A percentile compares a stretch with the other conserved stretches of the same genome.
These are phyloP conservation scores for Brassica nigra DNA, from an alignment of 345 rosid genomes.

Conservation along the genomic window DNA sequence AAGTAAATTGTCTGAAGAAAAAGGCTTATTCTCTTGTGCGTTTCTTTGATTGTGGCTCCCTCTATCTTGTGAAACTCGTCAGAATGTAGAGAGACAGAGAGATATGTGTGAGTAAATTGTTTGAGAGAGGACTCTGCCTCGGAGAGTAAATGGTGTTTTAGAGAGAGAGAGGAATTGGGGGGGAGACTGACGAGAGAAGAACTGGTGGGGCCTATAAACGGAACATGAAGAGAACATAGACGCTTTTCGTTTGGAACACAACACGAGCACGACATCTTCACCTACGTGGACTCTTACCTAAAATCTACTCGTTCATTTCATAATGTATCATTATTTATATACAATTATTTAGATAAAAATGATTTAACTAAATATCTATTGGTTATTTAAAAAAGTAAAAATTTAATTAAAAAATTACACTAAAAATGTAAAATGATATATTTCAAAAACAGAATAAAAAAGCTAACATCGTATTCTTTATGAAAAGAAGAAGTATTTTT, in stretches of 20 bases:
- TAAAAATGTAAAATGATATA: too few species aligned
- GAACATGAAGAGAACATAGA: constrained; percentile 46
- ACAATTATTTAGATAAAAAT: too few species aligned
- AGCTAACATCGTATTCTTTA: too few species aligned
- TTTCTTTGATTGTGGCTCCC: constrained; percentile 1
- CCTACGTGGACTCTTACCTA: constrained; percentile 43
- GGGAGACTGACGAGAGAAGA: constrained; percentile 18
- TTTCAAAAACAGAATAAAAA: too few species aligned
- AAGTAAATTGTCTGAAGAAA: neutral
- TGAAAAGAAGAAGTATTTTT: too few species aligned
- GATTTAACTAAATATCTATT: too few species aligned
- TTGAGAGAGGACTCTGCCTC: neutral
- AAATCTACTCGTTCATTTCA: too few species aligned
- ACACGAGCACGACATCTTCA: constrained; percentile 43
- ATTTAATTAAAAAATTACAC: too few species aligned
- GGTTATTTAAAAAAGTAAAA: too few species aligned
- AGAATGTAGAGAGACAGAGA: constrained; percentile 20
- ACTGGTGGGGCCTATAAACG: constrained; percentile 32
- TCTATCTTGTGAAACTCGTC: constrained; percentile 19
- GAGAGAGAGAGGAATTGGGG: constrained; percentile 2
- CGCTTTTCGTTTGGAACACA: constrained; percentile 41
- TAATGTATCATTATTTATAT: too few species aligned
- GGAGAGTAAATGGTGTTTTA: neutral
- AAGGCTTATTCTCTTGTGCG: neutral
- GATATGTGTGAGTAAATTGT: neutral